Conservation (phyloP, 257 asterid species). For the Capsicum rhomboideum region DNA sequence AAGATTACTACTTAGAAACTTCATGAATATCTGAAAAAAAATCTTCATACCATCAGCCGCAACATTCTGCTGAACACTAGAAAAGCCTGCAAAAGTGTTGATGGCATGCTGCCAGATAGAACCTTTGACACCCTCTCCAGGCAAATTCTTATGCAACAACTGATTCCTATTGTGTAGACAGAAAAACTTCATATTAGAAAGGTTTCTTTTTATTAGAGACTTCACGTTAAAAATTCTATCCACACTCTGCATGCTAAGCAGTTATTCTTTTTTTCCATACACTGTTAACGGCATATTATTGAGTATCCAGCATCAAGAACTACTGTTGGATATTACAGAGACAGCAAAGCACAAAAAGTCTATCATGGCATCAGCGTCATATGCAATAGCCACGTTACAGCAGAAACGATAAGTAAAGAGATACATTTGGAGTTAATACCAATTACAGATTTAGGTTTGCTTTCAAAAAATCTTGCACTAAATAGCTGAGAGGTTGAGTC, state of each 20-base stretch:
- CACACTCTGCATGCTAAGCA: neutral
- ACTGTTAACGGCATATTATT: neutral
- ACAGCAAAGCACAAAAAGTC: neutral
- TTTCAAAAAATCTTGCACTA: neutral
- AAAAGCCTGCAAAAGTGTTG: slow-evolving; percentile 9
- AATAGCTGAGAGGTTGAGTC: neutral
- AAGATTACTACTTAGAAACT: neutral
- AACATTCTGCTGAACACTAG: slow-evolving; percentile 22
- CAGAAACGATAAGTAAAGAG: neutral
- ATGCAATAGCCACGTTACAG: neutral
- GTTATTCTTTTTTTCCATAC: neutral
- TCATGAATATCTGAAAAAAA: neutral
- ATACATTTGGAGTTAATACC: neutral
- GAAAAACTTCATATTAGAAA: neutral
- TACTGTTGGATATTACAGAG: neutral
- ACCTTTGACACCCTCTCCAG: slow-evolving; percentile 1
- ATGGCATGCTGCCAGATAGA: slow-evolving; percentile 1
- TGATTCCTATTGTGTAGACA: neutral
- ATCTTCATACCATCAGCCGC: slow-evolving; percentile 30
- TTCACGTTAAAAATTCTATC: neutral
- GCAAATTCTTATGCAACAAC: neutral
- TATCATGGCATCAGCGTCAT: neutral
- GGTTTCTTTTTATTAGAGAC: neutral
- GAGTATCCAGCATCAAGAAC: neutral
- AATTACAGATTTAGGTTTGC: neutral